A percentile compares a stretch with the other conserved stretches of the same genome.
These are phyloP conservation scores for Pichia californica DNA, from an alignment of 805 yeast species.

Conservation along the genomic window DNA sequence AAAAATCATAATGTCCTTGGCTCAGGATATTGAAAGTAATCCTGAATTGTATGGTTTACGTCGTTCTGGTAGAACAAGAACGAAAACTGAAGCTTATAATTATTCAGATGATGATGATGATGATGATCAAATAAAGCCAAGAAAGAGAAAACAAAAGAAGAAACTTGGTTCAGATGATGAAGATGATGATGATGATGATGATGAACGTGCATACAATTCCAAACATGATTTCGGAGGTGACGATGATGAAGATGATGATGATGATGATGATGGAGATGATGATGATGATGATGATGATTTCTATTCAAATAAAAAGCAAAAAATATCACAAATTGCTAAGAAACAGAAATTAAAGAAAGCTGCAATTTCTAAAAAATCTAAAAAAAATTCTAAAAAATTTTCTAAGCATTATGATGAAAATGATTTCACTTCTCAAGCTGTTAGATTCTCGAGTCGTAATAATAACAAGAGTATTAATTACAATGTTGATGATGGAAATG, in stretches of 20 bases:
- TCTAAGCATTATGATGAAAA: neutral
- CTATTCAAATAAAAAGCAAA: constrained; percentile 8
- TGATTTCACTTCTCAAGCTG: constrained; percentile 6
- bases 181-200: constrained; percentile 18
- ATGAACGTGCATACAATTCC: no score
- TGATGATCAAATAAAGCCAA: constrained; percentile 20
- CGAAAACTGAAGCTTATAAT: constrained; percentile 31
- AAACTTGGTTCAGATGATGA: constrained; percentile 18
- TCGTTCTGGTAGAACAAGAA: constrained; percentile 61
- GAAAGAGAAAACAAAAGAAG: constrained; percentile 16
- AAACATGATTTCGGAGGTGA: constrained; percentile 26
- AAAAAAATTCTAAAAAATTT: neutral
- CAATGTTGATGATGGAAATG: constrained; percentile 62
- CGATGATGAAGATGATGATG: constrained; percentile 29
- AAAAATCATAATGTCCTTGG: constrained; percentile 17
- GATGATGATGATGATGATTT: constrained; percentile 31
- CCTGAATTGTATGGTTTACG: constrained; percentile 84
- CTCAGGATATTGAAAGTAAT: constrained; percentile 49
- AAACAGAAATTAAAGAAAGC: neutral
- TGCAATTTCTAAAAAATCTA: neutral
- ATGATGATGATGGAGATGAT: constrained; percentile 25
- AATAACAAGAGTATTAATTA: constrained; percentile 58
- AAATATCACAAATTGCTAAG: constrained; percentile 5
- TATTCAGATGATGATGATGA: constrained; percentile 25
- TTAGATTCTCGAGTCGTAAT: constrained; percentile 76